Evolutionary conservation across 805 yeast species (phyloP), one percentile per base, ranked within the genome.

Genomic region (Teunomyces cretensis): DNA sequence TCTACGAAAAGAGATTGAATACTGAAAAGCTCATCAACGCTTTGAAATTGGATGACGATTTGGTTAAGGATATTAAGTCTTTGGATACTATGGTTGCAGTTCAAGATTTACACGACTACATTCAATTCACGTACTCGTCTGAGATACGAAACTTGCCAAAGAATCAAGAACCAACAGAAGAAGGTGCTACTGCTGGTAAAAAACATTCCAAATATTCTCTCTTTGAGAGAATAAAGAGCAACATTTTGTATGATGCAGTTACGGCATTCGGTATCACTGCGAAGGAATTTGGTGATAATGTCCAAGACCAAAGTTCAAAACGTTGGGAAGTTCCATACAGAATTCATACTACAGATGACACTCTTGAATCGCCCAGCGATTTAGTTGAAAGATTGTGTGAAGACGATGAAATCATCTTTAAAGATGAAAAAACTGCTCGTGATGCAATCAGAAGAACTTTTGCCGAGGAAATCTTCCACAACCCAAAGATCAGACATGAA

Each of bases 51-150:
- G 76, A 76, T 41, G 96, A 88, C 60, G 70, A 78, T 19, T 57
- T 70, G 41, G 67, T 80, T 15, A 85, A 80, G 42, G 79, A 78
- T 46, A 73, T 86, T 39, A 73, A 64, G 19, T 63, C 70, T 13
- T 82, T 89, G 19, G 78, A 75, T 37, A 71, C 84, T 4, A 79
- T 88, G 64, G 85, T 86, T 4, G 96, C 88, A 48, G 76, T 85
- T 44, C 97, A 92, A 64, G 99, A 94, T 68, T 70, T 89, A 30
- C 81, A 84, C 55, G 96, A 91, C 50, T 91, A 85, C 62, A 61
- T 94, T 44, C 84, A 83, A 54, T 94, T 91, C 68, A 72, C 76
- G 1, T 85, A 82, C 55, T 77, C 88, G n/a, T 64, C 73, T 2
- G 78, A 80, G 50, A 64, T 85, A 39, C 79, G 80, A 48, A 83